Percentiles rank a stretch among this genome's conserved stretches.
phyloP scores from a whole-genome alignment of 1,284 basidiomycete genomes.

The Peniophora sp. region DNA sequence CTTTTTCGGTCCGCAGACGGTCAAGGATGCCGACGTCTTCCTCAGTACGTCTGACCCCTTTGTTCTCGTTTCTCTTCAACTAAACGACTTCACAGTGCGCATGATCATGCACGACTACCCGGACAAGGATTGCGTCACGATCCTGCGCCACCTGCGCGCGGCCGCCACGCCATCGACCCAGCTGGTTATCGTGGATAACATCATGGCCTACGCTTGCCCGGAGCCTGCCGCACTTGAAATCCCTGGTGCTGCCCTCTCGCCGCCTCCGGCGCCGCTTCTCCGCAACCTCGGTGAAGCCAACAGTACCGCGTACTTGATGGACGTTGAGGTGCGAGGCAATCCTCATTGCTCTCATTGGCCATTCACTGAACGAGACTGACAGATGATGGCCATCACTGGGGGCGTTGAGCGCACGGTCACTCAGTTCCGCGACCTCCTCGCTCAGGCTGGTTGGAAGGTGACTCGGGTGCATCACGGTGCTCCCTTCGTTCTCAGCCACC shows the following conservation, averaged over 20 bases:
- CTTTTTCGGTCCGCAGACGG: background rate
- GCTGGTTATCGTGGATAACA: background rate
- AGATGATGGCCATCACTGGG: background rate
- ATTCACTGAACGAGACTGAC: background rate
- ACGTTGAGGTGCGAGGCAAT: background rate
- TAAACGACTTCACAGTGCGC: background rate
- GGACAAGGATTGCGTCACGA: background rate
- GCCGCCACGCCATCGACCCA: background rate
- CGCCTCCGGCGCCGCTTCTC: background rate
- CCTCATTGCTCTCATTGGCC: too few species aligned
- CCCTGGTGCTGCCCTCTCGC: background rate
- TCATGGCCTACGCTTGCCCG: conserved; percentile 5
- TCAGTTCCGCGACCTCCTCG: background rate
- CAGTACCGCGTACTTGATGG: background rate
- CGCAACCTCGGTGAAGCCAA: background rate
- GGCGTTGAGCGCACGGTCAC: background rate
- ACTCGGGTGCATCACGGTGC: background rate
- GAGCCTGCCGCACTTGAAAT: background rate
- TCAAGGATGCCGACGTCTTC: background rate
- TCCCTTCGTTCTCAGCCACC: background rate
- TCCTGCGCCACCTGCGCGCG: background rate
- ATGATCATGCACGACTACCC: background rate
- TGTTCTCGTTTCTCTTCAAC: too few species aligned
- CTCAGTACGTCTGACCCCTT: background rate
- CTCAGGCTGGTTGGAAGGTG: background rate